phyloP scores from a whole-genome alignment of 2,329 filamentous ascomycete species.

The Aspergillus oerlinghausenensis region DNA sequence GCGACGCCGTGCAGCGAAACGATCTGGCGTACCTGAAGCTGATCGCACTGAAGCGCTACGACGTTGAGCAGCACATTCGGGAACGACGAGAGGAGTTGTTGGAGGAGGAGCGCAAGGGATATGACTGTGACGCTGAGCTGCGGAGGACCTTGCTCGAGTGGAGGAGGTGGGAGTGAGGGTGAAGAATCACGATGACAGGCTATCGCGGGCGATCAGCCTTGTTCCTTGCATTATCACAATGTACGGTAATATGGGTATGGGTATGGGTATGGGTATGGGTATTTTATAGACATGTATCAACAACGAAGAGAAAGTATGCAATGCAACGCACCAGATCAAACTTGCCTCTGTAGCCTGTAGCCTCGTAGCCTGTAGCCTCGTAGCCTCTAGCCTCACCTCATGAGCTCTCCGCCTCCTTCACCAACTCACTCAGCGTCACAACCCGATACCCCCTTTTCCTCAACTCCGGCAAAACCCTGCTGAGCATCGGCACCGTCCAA shows the following conservation, averaged over 20 bases:
- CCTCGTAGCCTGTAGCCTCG: no score
- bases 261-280: background rate
- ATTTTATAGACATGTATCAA: conserved; percentile 4
- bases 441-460: conserved; percentile 64
- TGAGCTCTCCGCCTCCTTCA: conserved; percentile 35
- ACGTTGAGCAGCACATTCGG: conserved; percentile 57
- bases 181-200: conserved; percentile 5
- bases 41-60: conserved; percentile 53
- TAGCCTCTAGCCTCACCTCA: background rate
- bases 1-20: conserved; percentile 59
- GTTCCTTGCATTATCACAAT: background rate
- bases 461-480: conserved; percentile 66
- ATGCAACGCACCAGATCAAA: background rate
- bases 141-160: conserved; percentile 49
- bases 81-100: conserved; percentile 52
- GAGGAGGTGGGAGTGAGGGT: conserved; percentile 51
- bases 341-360: background rate
- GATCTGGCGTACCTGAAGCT: conserved; percentile 64
- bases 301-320: background rate
- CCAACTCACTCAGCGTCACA: conserved; percentile 65
- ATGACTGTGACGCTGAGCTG: conserved; percentile 46
- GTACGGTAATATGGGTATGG: background rate
- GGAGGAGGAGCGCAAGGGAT: conserved; percentile 56
- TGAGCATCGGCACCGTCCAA: conserved; percentile 81
- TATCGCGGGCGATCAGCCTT: background rate